A percentile compares a stretch with the other conserved stretches of the same genome.
These are phyloP conservation scores for Astrothelium macrocarpum DNA, from an alignment of 495 filamentous ascomycete species.

Conservation along the genomic window DNA sequence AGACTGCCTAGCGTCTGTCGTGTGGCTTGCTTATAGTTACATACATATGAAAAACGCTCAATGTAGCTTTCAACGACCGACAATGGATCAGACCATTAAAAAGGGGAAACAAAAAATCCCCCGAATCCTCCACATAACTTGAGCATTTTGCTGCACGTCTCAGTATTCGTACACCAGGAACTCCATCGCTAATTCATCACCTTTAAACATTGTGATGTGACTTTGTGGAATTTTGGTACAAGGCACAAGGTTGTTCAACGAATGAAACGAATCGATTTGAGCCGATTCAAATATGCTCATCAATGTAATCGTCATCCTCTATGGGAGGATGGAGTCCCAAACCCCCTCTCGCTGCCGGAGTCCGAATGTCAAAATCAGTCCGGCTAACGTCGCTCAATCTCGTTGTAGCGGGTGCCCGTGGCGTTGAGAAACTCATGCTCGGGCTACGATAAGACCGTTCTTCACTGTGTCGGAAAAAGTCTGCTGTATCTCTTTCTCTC, in stretches of 20 bases:
- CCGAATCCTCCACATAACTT: not conserved
- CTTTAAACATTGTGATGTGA: not conserved
- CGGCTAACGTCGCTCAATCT: not conserved
- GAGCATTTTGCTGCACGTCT: not conserved
- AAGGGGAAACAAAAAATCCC: not conserved
- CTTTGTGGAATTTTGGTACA: not conserved
- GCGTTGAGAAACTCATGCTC: not conserved
- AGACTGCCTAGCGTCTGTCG: not conserved
- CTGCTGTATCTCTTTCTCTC: not conserved
- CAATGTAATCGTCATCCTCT: not conserved
- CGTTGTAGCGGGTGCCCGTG: not conserved
- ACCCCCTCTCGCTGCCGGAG: conserved; percentile 1
- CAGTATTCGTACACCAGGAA: not conserved
- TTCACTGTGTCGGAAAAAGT: not conserved
- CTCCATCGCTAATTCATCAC: not conserved
- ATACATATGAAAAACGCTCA: not conserved
- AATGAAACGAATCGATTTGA: not conserved
- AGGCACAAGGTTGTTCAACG: not conserved
- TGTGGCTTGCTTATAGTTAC: not conserved
- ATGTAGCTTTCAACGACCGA: not conserved
- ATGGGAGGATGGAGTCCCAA: not conserved
- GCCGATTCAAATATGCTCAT: not conserved
- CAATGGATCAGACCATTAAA: not conserved
- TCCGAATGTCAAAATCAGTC: not conserved
- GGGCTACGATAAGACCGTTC: not conserved